Evolutionary conservation across 768 basidiomycete species (phyloP).

Genomic region (Tylopilus sp.): DNA sequence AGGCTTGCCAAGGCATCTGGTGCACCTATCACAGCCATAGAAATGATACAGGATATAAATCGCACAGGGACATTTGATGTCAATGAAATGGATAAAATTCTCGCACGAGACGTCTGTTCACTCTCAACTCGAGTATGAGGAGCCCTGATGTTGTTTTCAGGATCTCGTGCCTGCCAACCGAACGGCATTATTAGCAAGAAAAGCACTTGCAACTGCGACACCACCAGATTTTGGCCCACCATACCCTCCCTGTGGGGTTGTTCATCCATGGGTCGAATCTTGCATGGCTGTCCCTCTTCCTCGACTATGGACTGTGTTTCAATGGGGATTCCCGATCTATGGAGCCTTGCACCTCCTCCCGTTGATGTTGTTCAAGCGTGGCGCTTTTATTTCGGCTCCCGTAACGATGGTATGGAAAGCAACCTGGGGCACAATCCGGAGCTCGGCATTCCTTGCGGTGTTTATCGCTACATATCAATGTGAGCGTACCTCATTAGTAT

Average conservation of each 20-base stretch:
- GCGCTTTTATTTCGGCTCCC: slow-evolving; percentile 63
- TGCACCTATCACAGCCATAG: slow-evolving; percentile 54
- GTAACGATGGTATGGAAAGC: slow-evolving; percentile 61
- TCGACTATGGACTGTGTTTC: slow-evolving; percentile 77
- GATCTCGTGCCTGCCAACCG: slow-evolving; percentile 54
- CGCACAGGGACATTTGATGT: slow-evolving; percentile 55
- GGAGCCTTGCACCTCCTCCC: slow-evolving; percentile 90
- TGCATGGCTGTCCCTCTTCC: slow-evolving; percentile 44
- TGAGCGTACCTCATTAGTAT: slow-evolving; percentile 31
- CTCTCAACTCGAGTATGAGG: background rate
- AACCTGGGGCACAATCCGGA: slow-evolving; percentile 69
- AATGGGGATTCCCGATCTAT: slow-evolving; percentile 83
- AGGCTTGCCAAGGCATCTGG: slow-evolving; percentile 75
- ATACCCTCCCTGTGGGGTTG: slow-evolving; percentile 63
- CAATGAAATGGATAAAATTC: slow-evolving; percentile 51
- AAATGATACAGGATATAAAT: slow-evolving; percentile 60
- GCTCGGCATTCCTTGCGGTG: slow-evolving; percentile 81
- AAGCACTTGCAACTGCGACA: slow-evolving; percentile 32
- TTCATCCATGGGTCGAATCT: slow-evolving; percentile 69
- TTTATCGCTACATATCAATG: slow-evolving; percentile 84
- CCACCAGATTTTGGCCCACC: slow-evolving; percentile 43
- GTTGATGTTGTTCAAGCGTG: slow-evolving; percentile 75
- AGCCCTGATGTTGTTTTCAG: slow-evolving; percentile 23
- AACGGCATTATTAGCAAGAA: slow-evolving; percentile 43
- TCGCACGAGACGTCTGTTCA: slow-evolving; percentile 43